These are phyloP conservation scores for Komagataella populi DNA, from an alignment of 805 yeast species.

Conservation along the genomic window DNA sequence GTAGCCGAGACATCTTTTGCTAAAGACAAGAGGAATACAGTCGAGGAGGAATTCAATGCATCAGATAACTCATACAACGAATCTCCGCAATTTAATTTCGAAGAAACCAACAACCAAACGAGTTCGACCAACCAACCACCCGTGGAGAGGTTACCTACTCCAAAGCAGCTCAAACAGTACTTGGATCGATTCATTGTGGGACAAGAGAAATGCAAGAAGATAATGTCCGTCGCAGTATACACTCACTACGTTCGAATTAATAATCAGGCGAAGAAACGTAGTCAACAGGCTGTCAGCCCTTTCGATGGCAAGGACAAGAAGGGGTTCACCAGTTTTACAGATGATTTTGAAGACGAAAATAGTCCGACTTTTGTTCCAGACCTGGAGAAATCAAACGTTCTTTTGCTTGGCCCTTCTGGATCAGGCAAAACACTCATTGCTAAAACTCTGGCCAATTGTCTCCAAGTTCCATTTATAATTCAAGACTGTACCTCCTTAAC, in stretches of 20 bases:
- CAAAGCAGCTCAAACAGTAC: conserved; percentile 27
- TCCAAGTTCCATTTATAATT: conserved; percentile 44
- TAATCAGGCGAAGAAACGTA: conserved; percentile 11
- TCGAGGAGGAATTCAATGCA: not conserved
- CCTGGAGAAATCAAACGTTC: conserved; percentile 40
- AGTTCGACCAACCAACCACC: conserved; percentile 3
- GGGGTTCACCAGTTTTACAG: conserved; percentile 1
- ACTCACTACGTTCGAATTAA: conserved; percentile 39
- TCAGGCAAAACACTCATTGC: conserved; percentile 50
- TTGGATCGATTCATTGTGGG: conserved; percentile 43
- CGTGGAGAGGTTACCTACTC: conserved; percentile 25
- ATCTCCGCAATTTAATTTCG: not conserved
- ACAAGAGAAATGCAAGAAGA: conserved; percentile 40
- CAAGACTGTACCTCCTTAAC: conserved; percentile 51
- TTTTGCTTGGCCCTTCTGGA: conserved; percentile 48
- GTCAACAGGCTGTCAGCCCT: conserved; percentile 3
- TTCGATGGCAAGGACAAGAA: conserved; percentile 3
- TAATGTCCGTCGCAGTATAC: conserved; percentile 48
- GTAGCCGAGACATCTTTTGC: not conserved
- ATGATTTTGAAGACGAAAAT: not conserved
- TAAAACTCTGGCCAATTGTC: conserved; percentile 33
- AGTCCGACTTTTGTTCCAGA: conserved; percentile 24
- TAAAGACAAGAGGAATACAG: not conserved
- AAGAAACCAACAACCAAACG: not conserved
- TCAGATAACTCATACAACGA: not conserved